A percentile compares a stretch with the other conserved stretches of the same genome.
phyloP scores from a whole-genome alignment of 805 yeast genomes.

The Isabelozyma pseudorhagii region DNA sequence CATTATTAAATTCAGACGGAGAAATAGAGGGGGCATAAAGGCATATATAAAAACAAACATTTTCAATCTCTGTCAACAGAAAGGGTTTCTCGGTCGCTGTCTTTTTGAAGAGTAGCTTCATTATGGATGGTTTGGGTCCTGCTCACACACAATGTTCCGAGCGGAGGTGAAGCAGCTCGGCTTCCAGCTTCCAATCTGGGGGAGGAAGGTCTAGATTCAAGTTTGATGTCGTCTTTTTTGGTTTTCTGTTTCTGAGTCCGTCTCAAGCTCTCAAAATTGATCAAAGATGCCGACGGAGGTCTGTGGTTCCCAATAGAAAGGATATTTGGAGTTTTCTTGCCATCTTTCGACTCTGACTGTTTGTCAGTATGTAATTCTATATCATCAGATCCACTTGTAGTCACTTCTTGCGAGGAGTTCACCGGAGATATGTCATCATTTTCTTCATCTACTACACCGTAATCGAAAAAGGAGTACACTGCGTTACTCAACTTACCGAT shows the following conservation, averaged over 20 bases:
- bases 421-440: slow-evolving; percentile 1
- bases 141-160: slow-evolving; percentile 5
- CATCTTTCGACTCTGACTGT: neutral
- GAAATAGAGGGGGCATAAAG: neutral
- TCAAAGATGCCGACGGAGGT: slow-evolving; percentile 5
- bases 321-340: slow-evolving; percentile 5
- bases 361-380: neutral
- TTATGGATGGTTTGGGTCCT: slow-evolving; percentile 17
- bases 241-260: neutral
- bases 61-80: neutral
- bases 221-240: neutral
- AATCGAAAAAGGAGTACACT: slow-evolving; percentile 39
- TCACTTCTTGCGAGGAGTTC: neutral
- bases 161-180: slow-evolving; percentile 13
- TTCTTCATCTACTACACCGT: slow-evolving; percentile 27
- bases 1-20: neutral
- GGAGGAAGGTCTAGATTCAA: slow-evolving; percentile 1
- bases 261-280: slow-evolving; percentile 4
- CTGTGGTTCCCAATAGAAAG: slow-evolving; percentile 6
- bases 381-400: neutral
- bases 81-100: slow-evolving; percentile 1
- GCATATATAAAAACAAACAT: neutral
- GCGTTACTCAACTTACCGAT: slow-evolving; percentile 22
- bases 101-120: slow-evolving; percentile 1
- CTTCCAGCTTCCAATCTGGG: slow-evolving; percentile 2